A percentile compares a stretch with the other conserved stretches of the same genome.
Conservation (phyloP, 495 filamentous ascomycete genomes). For the Entonaema liquescens region DNA sequence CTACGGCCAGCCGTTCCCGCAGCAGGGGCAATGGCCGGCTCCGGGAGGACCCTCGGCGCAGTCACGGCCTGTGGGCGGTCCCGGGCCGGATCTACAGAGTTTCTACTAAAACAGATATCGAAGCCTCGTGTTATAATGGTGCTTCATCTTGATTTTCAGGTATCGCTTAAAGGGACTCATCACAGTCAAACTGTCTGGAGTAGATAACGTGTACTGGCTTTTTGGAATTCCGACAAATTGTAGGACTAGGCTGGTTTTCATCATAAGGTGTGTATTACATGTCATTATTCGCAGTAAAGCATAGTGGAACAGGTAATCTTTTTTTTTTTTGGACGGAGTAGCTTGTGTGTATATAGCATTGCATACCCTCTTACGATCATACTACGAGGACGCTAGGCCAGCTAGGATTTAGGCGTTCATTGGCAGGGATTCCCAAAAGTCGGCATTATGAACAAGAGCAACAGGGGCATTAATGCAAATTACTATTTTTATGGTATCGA, state of each 20-base stretch:
- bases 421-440: background rate
- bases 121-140: background rate
- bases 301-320: background rate
- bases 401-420: slow-evolving; percentile 24
- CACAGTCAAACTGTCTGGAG: background rate
- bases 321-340: slow-evolving; percentile 5
- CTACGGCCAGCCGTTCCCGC: slow-evolving; percentile 40
- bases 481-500: slow-evolving; percentile 4
- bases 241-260: background rate
- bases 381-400: background rate
- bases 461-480: slow-evolving; percentile 6
- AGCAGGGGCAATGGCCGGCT: slow-evolving; percentile 40
- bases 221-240: background rate
- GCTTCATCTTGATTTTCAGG: background rate
- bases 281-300: background rate
- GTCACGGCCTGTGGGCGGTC: slow-evolving; percentile 18
- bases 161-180: background rate
- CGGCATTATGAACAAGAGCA: background rate
- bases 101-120: slow-evolving; percentile 28
- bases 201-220: too few species aligned
- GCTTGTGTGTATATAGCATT: slow-evolving; percentile 18
- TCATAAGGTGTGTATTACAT: background rate
- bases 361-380: slow-evolving; percentile 14
- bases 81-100: slow-evolving; percentile 40
- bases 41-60: slow-evolving; percentile 3